phyloP scores from a whole-genome alignment of 257 asterid species.

The Fraxinus americana region DNA sequence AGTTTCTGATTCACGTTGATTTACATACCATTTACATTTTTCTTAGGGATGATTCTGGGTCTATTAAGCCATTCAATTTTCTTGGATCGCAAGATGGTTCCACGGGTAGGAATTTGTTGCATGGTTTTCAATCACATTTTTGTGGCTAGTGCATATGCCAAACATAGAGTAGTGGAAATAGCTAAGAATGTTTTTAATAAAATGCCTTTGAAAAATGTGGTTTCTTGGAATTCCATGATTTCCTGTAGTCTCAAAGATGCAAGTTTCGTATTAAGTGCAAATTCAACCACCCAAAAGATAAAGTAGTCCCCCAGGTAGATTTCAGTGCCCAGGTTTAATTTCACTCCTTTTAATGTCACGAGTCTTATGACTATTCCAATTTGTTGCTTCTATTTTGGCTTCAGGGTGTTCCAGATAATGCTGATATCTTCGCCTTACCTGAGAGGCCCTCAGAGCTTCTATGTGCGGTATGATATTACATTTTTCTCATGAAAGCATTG shows the following conservation, averaged over 20 bases:
- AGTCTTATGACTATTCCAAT: background rate
- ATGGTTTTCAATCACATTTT: constrained; percentile 13
- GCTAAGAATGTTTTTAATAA: too few species aligned
- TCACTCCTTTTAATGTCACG: constrained; percentile 2
- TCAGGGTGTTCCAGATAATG: too few species aligned
- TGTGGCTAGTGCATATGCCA: background rate
- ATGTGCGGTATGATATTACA: too few species aligned
- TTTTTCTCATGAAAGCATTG: too few species aligned
- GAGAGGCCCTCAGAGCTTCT: too few species aligned
- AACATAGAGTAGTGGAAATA: too few species aligned
- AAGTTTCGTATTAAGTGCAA: constrained; percentile 85
- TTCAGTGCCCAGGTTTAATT: constrained; percentile 20
- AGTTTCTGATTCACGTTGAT: constrained; percentile 15
- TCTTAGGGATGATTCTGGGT: constrained; percentile 59
- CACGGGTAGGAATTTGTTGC: constrained; percentile 48
- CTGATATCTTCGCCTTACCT: too few species aligned
- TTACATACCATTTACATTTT: constrained; percentile 21
- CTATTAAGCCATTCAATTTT: constrained; percentile 72
- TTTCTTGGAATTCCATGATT: constrained; percentile 20
- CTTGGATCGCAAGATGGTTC: constrained; percentile 70
- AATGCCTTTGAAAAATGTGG: too few species aligned
- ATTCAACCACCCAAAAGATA: constrained; percentile 91
- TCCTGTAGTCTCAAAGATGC: constrained; percentile 87
- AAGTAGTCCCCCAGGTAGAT: constrained; percentile 49
- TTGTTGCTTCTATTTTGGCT: background rate